Conservation (phyloP, 208 protist genomes). For the Endotrypanum monterogeii region DNA sequence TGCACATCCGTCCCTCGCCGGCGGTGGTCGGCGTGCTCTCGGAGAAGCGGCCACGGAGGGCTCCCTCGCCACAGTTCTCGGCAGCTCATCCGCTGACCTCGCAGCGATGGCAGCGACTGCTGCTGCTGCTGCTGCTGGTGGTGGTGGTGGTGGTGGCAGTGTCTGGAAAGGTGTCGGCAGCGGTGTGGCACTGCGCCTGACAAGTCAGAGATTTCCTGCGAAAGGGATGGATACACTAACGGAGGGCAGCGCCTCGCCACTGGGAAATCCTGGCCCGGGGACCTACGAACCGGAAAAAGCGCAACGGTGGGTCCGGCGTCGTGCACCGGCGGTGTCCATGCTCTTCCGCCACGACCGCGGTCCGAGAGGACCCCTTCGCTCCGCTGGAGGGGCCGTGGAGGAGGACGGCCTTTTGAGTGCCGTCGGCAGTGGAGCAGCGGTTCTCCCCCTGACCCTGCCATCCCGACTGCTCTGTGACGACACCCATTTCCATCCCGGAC, state of each 20-base stretch:
- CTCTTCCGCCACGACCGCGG: constrained; percentile 31
- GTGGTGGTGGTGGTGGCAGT: neutral
- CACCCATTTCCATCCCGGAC: constrained; percentile 27
- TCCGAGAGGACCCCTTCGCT: constrained; percentile 23
- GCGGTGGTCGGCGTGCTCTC: constrained; percentile 15
- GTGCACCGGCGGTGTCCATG: constrained; percentile 32
- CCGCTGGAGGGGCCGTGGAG: neutral
- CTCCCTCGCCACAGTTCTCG: too few relatives aligned
- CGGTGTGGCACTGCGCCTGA: constrained; percentile 29
- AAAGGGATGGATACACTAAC: neutral
- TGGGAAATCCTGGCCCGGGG: constrained; percentile 24
- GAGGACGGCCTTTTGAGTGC: neutral
- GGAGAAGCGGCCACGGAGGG: neutral
- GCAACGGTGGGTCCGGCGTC: constrained; percentile 12
- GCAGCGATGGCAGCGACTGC: neutral
- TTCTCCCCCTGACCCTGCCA: neutral
- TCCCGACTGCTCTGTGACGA: neutral
- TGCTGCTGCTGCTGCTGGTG: too few relatives aligned
- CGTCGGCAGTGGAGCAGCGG: neutral
- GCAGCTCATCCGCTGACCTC: neutral
- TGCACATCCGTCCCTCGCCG: constrained; percentile 25
- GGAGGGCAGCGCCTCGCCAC: constrained; percentile 14
- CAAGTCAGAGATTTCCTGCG: constrained; percentile 26
- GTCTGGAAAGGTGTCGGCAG: constrained; percentile 35
- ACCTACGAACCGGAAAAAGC: constrained; percentile 30